Percentiles rank a stretch among this genome's conserved stretches.
phyloP scores from a whole-genome alignment of 768 basidiomycete species.

The Multifurca ochricompacta region DNA sequence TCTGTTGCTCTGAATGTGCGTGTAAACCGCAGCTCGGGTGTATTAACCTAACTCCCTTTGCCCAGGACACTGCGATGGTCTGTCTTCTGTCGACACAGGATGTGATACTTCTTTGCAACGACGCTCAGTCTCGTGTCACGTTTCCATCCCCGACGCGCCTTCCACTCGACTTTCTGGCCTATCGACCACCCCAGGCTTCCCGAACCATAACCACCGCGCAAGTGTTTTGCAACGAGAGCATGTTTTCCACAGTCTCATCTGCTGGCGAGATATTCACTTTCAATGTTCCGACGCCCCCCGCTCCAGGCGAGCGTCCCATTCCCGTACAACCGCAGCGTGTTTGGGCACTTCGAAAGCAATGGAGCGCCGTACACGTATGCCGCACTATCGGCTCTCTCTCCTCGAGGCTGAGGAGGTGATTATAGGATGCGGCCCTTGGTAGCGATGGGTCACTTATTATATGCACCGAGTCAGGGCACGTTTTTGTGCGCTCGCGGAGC shows the following conservation, averaged over 20 bases:
- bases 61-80: constrained; percentile 72
- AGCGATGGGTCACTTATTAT: constrained; percentile 83
- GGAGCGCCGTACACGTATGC: constrained; percentile 70
- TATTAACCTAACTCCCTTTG: neutral
- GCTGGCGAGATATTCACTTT: constrained; percentile 94
- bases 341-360: constrained; percentile 84
- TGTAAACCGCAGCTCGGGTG: constrained; percentile 11
- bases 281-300: constrained; percentile 28
- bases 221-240: constrained; percentile 68
- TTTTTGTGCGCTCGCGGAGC: constrained; percentile 72
- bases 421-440: constrained; percentile 83
- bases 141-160: constrained; percentile 63
- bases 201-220: constrained; percentile 69
- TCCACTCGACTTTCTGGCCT: constrained; percentile 35
- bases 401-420: neutral
- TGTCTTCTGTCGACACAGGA: constrained; percentile 75
- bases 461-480: constrained; percentile 92
- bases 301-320: constrained; percentile 29
- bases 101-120: constrained; percentile 77
- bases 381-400: neutral
- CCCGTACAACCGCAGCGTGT: constrained; percentile 75
- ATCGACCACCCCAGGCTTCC: constrained; percentile 72
- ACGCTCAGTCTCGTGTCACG: constrained; percentile 62
- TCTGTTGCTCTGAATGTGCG: constrained; percentile 69
- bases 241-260: constrained; percentile 74